Percentiles rank a stretch among this genome's conserved stretches.
Conservation (phyloP, 2,329 filamentous ascomycete species). For the Atkinsonella texensis region DNA sequence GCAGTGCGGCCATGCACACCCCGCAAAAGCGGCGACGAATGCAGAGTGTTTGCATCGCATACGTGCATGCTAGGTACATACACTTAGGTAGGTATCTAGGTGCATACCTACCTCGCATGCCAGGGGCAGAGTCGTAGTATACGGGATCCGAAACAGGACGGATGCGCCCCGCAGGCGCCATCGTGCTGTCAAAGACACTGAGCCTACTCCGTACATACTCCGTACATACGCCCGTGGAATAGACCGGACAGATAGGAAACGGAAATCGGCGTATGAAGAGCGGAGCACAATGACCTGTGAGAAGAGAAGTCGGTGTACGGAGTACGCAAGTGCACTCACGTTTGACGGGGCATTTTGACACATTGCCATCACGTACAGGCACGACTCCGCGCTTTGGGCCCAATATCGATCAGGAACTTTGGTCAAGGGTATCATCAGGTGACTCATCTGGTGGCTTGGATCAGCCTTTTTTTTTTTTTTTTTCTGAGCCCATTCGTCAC, state of each 20-base stretch:
- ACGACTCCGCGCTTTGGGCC: not conserved
- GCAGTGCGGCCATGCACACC: constrained; percentile 10
- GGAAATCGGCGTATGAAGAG: not conserved
- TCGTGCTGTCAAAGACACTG: not conserved
- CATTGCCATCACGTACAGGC: not conserved
- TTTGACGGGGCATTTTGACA: constrained; percentile 1
- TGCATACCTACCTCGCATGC: not conserved
- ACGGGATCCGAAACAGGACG: constrained; percentile 2
- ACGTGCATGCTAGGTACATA: too few species aligned
- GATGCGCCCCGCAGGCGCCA: constrained; percentile 3
- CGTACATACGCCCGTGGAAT: not conserved
- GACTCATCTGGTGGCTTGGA: not conserved
- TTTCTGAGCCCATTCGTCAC: constrained; percentile 2
- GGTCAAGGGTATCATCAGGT: not conserved
- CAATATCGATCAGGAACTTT: not conserved
- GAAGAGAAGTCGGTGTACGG: not conserved
- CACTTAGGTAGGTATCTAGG: too few species aligned
- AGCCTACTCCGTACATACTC: too few species aligned
- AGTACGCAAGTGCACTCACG: not conserved
- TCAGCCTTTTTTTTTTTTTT: not conserved
- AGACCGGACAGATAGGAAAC: not conserved
- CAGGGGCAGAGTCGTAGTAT: constrained; percentile 3
- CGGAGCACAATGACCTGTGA: not conserved
- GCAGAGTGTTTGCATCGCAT: too few species aligned
- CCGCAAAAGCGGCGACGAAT: constrained; percentile 7